Evolutionary conservation across 305 asterid genomes (phyloP), one percentile per base, ranked within the genome.

Genomic region (Fraxinus paxiana): DNA sequence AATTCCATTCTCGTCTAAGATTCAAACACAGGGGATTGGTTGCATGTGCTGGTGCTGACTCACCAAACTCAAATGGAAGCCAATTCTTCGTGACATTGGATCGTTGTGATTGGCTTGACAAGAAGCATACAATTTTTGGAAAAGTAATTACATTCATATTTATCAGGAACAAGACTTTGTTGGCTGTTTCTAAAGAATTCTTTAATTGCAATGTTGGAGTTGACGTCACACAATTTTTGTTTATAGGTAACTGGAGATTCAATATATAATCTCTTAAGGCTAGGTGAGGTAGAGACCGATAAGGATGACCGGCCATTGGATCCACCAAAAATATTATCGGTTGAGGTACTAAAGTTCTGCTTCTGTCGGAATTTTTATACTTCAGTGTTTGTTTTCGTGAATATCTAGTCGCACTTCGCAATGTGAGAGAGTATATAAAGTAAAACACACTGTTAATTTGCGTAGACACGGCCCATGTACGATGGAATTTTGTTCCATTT

Each of bases 1-100:
- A 95, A 84, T 91, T 91, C 80, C 99, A 95, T 91, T 94, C 99
- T 46, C 97, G 98, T 26, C 84, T 95, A 63, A 90, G 99, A 86
- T 94, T 95, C 85, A 95, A 95, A 88, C 99, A 95, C 77, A 90
- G 99, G 88, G 99, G 99, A 78, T 84, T 95, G 88, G 97, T 95
- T 71, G 99, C 99, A 3, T 95, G 96, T 83, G 98, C 98, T 13
- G 93, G 97, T 83, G 43, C 95, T 80, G 96, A 91, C 41, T 71
- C 89, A 20, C 96, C 99, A 30, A 92, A 94, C 85, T 87, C 99
- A 33, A 95, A 95, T 82, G 95, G 90, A 65, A 95, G 99, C 89
- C 99, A 95, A 85, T 95, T 95, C 89, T 95, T 95, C 78, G 85
- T 91, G 6, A 91, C 98, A n/a, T 85, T 95, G 87, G 99, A 95